Evolutionary conservation across 1,284 basidiomycete species (phyloP), one percentile per base, ranked within the genome.

Genomic region (Phellopilus nigrolimitatus): DNA sequence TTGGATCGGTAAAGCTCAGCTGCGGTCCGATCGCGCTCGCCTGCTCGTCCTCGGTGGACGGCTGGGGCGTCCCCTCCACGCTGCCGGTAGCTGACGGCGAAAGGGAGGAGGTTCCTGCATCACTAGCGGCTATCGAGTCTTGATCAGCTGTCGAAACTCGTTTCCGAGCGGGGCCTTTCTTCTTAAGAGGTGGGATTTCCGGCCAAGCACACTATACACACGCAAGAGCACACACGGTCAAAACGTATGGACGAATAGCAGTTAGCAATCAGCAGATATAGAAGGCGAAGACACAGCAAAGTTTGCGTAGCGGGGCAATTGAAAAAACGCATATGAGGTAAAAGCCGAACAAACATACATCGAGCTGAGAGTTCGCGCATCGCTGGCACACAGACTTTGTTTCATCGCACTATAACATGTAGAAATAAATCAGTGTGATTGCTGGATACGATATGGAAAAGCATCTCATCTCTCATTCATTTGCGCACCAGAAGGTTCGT

Each of bases 311-410:
- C 38, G 46, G 46, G 24, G n/a, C 38, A 48, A 27, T 34, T 28
- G 31, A 37, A 28, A 12, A 37, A 22, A 46, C 25, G 45, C 8
- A 22, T 12, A 17, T n/a, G 13, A 25, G 21, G 13, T 24, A 6
- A 39, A 28, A 37, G 39, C 28, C n/a, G 39, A 38, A 38, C 17
- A 30, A 49, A 47, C 61, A 28, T 52, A 63, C 61, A 51, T 62
- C 62, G 49, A 63, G 61, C 47, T 65, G 64, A 24, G 60, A 59
- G 44, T 65, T 64, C 22, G 57, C 55, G 55, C 64, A 66, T 24
- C 63, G 59, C 9, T 61, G 60, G 53, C 64, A 66, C 15, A 55
- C 58, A 1, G 63, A 62, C 45, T 64, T 61, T 12, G 56, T 57
- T 53, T 66, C 64, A 55, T 66, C 64, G 53, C 64, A 66, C 63